phyloP scores from a whole-genome alignment of 768 basidiomycete species.

The Hirschioporus abietinus region DNA sequence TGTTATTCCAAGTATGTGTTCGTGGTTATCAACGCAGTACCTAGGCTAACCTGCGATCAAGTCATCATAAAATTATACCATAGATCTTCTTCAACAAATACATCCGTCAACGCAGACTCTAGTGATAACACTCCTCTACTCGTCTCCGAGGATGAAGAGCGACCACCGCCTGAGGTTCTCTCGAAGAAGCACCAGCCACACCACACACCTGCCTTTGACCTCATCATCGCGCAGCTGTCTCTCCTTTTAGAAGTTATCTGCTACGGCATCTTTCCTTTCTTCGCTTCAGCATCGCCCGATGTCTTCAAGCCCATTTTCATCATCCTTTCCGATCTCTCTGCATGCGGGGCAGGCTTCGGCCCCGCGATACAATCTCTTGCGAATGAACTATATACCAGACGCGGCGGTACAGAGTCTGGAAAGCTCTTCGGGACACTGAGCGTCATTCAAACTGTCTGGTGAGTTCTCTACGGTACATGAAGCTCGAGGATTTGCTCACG shows the following conservation, averaged over 20 bases:
- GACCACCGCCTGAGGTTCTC: conserved; percentile 1
- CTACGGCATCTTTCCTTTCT: conserved; percentile 44
- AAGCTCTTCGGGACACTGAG: conserved; percentile 76
- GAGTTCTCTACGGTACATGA: conserved; percentile 11
- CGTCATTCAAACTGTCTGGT: conserved; percentile 68
- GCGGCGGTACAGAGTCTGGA: conserved; percentile 59
- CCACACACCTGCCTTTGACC: conserved; percentile 56
- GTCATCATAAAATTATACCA: background rate
- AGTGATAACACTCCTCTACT: background rate
- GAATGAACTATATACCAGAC: conserved; percentile 54
- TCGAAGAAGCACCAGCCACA: conserved; percentile 11
- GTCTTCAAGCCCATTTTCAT: conserved; percentile 37
- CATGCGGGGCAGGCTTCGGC: conserved; percentile 57
- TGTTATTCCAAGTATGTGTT: conserved; percentile 52
- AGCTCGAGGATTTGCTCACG: conserved; percentile 6
- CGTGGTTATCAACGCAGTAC: background rate
- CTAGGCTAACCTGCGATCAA: background rate
- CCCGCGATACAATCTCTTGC: conserved; percentile 72
- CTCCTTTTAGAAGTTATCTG: conserved; percentile 49
- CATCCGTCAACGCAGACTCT: background rate
- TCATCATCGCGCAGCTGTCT: conserved; percentile 58
- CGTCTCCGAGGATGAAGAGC: background rate
- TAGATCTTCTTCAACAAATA: background rate
- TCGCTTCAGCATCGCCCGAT: conserved; percentile 32
- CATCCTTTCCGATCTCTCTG: conserved; percentile 39